A percentile compares a stretch with the other conserved stretches of the same genome.
Evolutionary conservation across 495 filamentous ascomycete species (phyloP).

Genomic region (Collariella sp.): DNA sequence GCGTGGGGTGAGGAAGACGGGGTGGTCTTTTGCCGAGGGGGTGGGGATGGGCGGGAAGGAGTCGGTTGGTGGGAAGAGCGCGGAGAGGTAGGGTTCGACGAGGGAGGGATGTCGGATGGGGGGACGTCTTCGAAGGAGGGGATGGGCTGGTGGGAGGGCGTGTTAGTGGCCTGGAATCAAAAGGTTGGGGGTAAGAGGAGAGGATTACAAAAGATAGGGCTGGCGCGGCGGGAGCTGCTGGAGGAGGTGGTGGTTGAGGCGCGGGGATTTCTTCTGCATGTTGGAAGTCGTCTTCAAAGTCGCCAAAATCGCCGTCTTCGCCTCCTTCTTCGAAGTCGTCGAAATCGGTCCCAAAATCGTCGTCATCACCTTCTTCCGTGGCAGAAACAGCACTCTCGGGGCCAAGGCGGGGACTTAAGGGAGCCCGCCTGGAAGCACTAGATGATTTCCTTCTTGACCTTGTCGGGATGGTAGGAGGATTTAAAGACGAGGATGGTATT

Average conservation of each 20-base stretch:
- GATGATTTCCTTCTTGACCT: constrained; percentile 34
- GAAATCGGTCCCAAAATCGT: constrained; percentile 78
- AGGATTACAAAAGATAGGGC: constrained; percentile 39
- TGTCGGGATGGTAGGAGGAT: constrained; percentile 17
- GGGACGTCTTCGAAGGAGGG: constrained; percentile 60
- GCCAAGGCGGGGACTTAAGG: constrained; percentile 9
- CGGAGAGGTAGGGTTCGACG: constrained; percentile 46
- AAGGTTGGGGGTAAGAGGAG: neutral
- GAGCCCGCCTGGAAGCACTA: constrained; percentile 12
- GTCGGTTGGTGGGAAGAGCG: constrained; percentile 49
- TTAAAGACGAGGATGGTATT: constrained; percentile 28
- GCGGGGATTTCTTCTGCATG: constrained; percentile 45
- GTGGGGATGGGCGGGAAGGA: constrained; percentile 39
- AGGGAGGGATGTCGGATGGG: constrained; percentile 42
- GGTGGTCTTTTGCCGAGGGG: constrained; percentile 38
- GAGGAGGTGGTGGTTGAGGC: constrained; percentile 28
- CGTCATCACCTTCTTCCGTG: constrained; percentile 12
- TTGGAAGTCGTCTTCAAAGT: constrained; percentile 65
- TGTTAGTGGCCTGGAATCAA: neutral
- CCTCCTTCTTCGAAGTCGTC: constrained; percentile 89
- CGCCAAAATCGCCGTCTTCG: constrained; percentile 70
- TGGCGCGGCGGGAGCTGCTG: constrained; percentile 28
- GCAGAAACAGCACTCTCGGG: constrained; percentile 2
- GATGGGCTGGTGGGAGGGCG: constrained; percentile 46
- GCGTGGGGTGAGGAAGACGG: constrained; percentile 58